Evolutionary conservation across 2,329 filamentous ascomycete species (phyloP), one percentile per base, ranked within the genome.

Genomic region (Phaeosphaeriaceae sp.): DNA sequence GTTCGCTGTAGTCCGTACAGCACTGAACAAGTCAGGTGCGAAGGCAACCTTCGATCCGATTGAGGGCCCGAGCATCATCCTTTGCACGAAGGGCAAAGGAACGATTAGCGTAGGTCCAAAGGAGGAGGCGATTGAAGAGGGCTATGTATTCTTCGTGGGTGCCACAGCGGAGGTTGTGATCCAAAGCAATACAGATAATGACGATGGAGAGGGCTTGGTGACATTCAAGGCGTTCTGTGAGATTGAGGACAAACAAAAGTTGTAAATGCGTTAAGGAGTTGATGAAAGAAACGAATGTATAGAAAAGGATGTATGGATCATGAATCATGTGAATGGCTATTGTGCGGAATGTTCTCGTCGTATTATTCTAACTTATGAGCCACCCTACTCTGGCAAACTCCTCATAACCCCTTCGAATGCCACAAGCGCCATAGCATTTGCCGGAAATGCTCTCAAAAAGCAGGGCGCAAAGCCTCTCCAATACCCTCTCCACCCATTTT

Each of bases 211-310:
- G 48, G 84, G 88, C 46, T 88, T 97, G 60, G 88, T 88, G 20
- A 92, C 89, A 0, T 99, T 95, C 79, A 94, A 92, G 78, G 94
- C 93, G 0, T 97, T 96, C 72, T 96, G 92, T 67, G 92, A 97
- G 78, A 80, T 96, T 28, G 59, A 58, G 11, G 62, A 69, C 30
- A 63, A 67, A 53, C 44, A 64, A 42, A 71, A 71, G 58, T 39
- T 70, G 34, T 72, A 49, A 56, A 28, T 13, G 12, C 7, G 28
- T 9, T 13, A 36, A 20, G 7, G 11, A 8, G 7, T 7, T 11
- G 7, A 11, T 11, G 4, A 7, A 11, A 39, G 20, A 29, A 39
- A 23, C n/a, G 20, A 23, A 26, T 15, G n/a, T n/a, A 26, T 16
- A n/a, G 20, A 20, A 20, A 29, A 29, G 2, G 33, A 37, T 17